Evolutionary conservation across 2,329 filamentous ascomycete genomes (phyloP).

Genomic region (Verticillium isaacii): DNA sequence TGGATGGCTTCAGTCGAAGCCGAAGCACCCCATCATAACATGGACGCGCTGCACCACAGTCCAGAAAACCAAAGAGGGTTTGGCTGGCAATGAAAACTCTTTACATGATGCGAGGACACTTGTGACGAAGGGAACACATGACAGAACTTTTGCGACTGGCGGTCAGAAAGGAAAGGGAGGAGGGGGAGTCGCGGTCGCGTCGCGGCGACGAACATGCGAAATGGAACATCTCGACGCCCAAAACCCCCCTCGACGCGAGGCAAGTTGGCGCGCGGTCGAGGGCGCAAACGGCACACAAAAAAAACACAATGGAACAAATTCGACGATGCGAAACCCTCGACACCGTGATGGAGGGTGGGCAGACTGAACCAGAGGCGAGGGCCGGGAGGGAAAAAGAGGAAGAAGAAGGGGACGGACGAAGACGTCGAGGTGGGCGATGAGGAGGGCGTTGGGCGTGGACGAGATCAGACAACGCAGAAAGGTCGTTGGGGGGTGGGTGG

Average conservation of each 20-base stretch:
- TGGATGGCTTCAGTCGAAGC: neutral
- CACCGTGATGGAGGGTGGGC: constrained; percentile 11
- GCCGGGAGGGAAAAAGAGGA: constrained; percentile 6
- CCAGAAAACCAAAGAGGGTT: neutral
- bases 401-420: constrained; percentile 2
- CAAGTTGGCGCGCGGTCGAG: neutral
- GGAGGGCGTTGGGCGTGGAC: constrained; percentile 11
- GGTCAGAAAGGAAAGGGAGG: neutral
- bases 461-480: constrained; percentile 7
- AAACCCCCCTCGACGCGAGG: neutral
- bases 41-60: neutral
- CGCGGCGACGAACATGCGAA: neutral
- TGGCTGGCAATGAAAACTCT: neutral
- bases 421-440: constrained; percentile 14
- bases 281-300: neutral
- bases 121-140: neutral
- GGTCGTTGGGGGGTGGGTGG: neutral
- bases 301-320: neutral
- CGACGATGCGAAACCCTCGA: neutral
- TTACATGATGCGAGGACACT: neutral
- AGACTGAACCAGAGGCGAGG: constrained; percentile 2
- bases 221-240: neutral
- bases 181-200: neutral
- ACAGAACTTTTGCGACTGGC: neutral
- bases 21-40: neutral